Conservation (phyloP, 805 yeast genomes). For the Saccharomycopsis fibuligera region DNA sequence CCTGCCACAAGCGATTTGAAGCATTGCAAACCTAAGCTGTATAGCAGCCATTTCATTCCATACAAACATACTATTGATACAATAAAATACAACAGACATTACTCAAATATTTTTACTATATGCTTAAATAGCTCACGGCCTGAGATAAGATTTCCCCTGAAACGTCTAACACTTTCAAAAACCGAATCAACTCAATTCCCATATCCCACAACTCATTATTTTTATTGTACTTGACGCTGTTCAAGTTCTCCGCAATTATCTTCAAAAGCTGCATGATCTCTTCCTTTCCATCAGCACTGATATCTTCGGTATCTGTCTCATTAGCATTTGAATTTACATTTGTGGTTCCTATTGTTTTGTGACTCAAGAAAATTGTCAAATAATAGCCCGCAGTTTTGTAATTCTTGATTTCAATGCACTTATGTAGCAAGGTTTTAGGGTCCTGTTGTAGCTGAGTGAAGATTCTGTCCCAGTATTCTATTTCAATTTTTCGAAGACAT, state of each 20-base stretch:
- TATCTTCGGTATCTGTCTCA: constrained; percentile 18
- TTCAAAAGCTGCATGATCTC: constrained; percentile 25
- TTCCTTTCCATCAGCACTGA: constrained; percentile 19
- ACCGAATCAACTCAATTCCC: constrained; percentile 28
- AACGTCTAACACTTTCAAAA: constrained; percentile 27
- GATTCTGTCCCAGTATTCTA: constrained; percentile 39
- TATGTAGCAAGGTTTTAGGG: constrained; percentile 38
- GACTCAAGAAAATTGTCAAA: constrained; percentile 41
- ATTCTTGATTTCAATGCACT: constrained; percentile 34
- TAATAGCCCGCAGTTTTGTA: constrained; percentile 42
- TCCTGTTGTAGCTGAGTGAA: constrained; percentile 33
- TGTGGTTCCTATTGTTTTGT: too few species aligned
- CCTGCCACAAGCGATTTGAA: too few species aligned
- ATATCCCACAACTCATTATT: constrained; percentile 29
- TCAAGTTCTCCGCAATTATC: constrained; percentile 25
- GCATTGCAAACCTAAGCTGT: too few species aligned
- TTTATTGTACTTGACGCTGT: constrained; percentile 18
- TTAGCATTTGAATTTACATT: constrained; percentile 27
- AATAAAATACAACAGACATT: too few species aligned
- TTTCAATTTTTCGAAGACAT: constrained; percentile 48
- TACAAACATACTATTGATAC: too few species aligned
- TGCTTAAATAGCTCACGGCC: too few species aligned
- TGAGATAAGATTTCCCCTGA: constrained; percentile 10
- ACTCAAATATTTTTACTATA: too few species aligned
- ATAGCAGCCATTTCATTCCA: too few species aligned